A percentile compares a stretch with the other conserved stretches of the same genome.
Conservation (phyloP, 2,329 filamentous ascomycete species). For the Sporothrix protearum region DNA sequence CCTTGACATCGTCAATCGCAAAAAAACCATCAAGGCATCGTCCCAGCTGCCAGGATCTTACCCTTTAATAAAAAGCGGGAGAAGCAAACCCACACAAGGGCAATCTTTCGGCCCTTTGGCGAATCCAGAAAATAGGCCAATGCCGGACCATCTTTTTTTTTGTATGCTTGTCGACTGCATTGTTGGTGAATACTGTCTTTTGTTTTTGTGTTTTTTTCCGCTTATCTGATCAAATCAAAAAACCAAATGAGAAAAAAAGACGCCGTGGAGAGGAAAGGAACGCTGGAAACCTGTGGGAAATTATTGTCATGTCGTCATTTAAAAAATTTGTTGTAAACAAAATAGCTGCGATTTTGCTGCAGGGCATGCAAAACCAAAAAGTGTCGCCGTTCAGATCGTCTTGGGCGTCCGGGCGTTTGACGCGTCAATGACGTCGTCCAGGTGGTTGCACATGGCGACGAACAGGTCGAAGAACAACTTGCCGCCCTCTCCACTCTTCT, state of each 20-base stretch:
- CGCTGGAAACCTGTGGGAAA: slow-evolving; percentile 22
- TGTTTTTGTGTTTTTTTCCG: slow-evolving; percentile 15
- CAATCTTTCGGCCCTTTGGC: slow-evolving; percentile 11
- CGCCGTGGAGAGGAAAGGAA: slow-evolving; percentile 20
- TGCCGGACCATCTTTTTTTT: slow-evolving; percentile 15
- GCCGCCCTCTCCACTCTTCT: slow-evolving; percentile 68
- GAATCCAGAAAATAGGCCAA: neutral
- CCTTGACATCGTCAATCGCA: slow-evolving; percentile 3
- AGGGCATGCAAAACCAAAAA: slow-evolving; percentile 7
- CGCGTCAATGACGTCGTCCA: slow-evolving; percentile 90
- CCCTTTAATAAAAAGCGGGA: neutral
- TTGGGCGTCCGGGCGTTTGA: slow-evolving; percentile 62
- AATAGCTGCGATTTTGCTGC: slow-evolving; percentile 12
- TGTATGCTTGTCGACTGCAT: slow-evolving; percentile 13
- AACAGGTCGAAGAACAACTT: slow-evolving; percentile 98
- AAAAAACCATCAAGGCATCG: slow-evolving; percentile 20
- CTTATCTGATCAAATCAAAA: slow-evolving; percentile 5
- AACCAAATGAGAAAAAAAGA: slow-evolving; percentile 7
- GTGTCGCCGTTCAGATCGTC: slow-evolving; percentile 47
- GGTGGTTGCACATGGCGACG: slow-evolving; percentile 96
- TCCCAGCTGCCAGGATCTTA: slow-evolving; percentile 16
- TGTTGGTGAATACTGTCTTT: neutral
- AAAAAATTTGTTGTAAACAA: slow-evolving; percentile 1
- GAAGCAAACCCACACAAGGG: neutral
- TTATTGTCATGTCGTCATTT: slow-evolving; percentile 25